Base-by-base conservation (phyloP, 257 asterid genomes). In the Datura wrightii region DNA sequence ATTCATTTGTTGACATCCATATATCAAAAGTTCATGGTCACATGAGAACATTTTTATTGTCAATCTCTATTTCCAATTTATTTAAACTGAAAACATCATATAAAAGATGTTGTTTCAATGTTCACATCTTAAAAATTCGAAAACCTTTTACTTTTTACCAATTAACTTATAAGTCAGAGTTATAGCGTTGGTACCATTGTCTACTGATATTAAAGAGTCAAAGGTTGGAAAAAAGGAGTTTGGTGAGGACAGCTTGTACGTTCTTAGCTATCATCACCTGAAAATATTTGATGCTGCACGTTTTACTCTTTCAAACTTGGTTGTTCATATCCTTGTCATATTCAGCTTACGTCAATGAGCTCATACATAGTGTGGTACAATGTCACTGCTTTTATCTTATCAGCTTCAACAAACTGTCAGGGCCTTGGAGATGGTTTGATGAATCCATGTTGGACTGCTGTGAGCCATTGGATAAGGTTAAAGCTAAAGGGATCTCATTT, bases 341-440 rank as follows among this genome's bases (percentile, higher is more conserved):
- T 13, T 76, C 62, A 50, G 46, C 31, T 50, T 24, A 52, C 2
- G 14, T 82, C 44, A 76, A 67, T 79, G 15, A 7, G 59, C 59
- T 42, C 31, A 5, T 83, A 48, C 18, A 36, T 39, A 74, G 42
- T 24, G 19, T 48, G 2, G 59, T 48, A 48, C 80, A 24, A 74
- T 10, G 13, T n/a, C 56, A 7, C 56, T 2, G 31, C 31, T 34
- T 85, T 76, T 76, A 39, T 83, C 67, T 85, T 80, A 82, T 76
- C 42, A 67, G 86, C 86, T 82, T 83, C 88, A 72, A 81, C 55
- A 82, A 83, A 88, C 52, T 85, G 84, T 56, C 90, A 97, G 99
- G 99, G 83, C 98, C 99, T 83, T 97, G 99, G 99, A 93, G 99
- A 89, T 97, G 99, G 99, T 97, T 97, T 83, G 99, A 97, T 85